These are phyloP conservation scores for Bruguiera parviflora DNA, from an alignment of 345 rosid genomes.

Conservation along the genomic window DNA sequence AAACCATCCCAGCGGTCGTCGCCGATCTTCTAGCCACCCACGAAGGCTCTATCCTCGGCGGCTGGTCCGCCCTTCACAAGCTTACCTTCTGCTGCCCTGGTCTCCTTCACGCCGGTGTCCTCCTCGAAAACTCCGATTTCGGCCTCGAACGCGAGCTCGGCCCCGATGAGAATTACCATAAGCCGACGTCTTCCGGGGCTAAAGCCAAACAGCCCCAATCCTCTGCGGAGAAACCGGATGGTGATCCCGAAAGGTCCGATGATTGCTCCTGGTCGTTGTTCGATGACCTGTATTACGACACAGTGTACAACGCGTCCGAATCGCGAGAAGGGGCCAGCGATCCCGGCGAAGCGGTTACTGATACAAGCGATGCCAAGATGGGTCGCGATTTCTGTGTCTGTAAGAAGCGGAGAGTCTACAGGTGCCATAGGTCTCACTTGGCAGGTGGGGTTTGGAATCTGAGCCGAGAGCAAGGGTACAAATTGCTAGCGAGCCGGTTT, in stretches of 20 bases:
- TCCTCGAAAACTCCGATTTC: slow-evolving; percentile 89
- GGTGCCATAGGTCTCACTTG: slow-evolving; percentile 59
- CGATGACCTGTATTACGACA: slow-evolving; percentile 77
- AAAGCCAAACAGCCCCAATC: slow-evolving; percentile 9
- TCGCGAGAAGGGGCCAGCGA: slow-evolving; percentile 22
- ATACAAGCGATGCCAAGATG: slow-evolving; percentile 20
- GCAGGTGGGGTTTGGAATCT: slow-evolving; percentile 73
- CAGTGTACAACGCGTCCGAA: slow-evolving; percentile 49
- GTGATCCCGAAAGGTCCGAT: slow-evolving; percentile 19
- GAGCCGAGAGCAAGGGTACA: slow-evolving; percentile 83
- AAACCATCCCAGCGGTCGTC: slow-evolving; percentile 58
- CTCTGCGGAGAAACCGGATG: slow-evolving; percentile 11
- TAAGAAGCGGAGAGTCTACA: slow-evolving; percentile 48
- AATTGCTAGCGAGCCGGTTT: slow-evolving; percentile 84
- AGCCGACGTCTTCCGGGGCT: slow-evolving; percentile 2
- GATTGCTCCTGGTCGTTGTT: slow-evolving; percentile 64
- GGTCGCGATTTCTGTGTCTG: slow-evolving; percentile 23
- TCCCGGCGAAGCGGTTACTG: slow-evolving; percentile 17
- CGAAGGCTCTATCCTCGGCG: slow-evolving; percentile 41
- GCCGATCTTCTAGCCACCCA: slow-evolving; percentile 50
- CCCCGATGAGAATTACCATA: slow-evolving; percentile 45
- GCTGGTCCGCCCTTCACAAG: slow-evolving; percentile 76
- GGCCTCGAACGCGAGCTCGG: slow-evolving; percentile 93
- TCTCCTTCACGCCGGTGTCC: slow-evolving; percentile 75
- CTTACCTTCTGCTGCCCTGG: slow-evolving; percentile 94